Conservation (phyloP, 306 rosid species). For the Phaseolus lunatus region DNA sequence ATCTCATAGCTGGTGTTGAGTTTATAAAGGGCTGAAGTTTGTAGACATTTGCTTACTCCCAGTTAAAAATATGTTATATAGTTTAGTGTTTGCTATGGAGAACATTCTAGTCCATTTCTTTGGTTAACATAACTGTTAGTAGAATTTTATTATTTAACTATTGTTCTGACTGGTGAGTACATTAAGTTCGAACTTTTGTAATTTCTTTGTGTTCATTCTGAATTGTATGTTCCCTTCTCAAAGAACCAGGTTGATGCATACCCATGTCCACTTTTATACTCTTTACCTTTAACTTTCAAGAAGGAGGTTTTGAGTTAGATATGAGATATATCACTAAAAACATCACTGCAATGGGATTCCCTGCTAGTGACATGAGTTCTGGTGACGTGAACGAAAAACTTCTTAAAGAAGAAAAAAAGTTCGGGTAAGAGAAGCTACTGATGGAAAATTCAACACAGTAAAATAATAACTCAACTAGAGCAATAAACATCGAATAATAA, state of each 20-base stretch:
- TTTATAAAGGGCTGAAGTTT: slow-evolving; percentile 29
- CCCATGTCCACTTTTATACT: slow-evolving; percentile 30
- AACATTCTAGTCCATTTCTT: slow-evolving; percentile 3
- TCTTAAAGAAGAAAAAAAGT: too few relatives aligned
- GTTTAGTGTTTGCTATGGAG: slow-evolving; percentile 23
- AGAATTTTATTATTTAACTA: slow-evolving; percentile 25
- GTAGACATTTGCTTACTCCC: slow-evolving; percentile 7
- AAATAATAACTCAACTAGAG: too few relatives aligned
- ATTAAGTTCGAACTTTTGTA: slow-evolving; percentile 7
- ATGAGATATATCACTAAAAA: slow-evolving; percentile 98
- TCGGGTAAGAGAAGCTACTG: too few relatives aligned
- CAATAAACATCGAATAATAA: too few relatives aligned
- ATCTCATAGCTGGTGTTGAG: slow-evolving; percentile 30
- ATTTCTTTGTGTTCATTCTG: slow-evolving; percentile 27
- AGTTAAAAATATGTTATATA: slow-evolving; percentile 24
- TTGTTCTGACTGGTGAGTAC: slow-evolving; percentile 1
- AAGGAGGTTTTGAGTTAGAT: slow-evolving; percentile 97
- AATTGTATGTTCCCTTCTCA: slow-evolving; percentile 2
- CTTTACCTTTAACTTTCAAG: slow-evolving; percentile 54
- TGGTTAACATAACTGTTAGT: slow-evolving; percentile 19
- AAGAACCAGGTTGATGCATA: slow-evolving; percentile 14
- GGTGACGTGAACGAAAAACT: too few relatives aligned
- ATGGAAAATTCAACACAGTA: too few relatives aligned
- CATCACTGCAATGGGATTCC: slow-evolving; percentile 98
- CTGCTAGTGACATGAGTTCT: slow-evolving; percentile 99